A percentile compares a stretch with the other conserved stretches of the same genome.
Evolutionary conservation across 306 rosid species (phyloP).

Genomic region (Vachellia pachyceras): DNA sequence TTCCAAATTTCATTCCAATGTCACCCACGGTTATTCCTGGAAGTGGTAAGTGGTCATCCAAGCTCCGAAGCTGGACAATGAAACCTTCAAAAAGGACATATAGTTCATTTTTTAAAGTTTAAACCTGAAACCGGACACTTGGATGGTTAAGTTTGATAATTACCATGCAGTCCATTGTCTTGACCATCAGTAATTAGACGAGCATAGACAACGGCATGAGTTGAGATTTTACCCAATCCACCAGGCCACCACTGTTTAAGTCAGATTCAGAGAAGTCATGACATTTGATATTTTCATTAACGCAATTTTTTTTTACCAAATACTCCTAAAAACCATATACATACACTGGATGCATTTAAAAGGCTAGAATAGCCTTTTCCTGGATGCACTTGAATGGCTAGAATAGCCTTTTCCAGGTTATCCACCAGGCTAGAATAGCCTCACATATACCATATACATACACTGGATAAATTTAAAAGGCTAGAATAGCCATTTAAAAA

Average conservation of each 20-base stretch:
- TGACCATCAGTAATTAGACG: constrained; percentile 72
- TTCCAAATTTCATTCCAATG: constrained; percentile 94
- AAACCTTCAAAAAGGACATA: constrained; percentile 64
- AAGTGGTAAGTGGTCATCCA: constrained; percentile 94
- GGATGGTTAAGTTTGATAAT: constrained; percentile 29
- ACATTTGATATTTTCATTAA: constrained; percentile 21
- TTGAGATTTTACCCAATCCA: constrained; percentile 93
- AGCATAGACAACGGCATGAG: constrained; percentile 84
- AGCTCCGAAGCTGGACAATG: constrained; percentile 90
- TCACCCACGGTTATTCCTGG: constrained; percentile 94
- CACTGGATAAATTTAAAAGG: no score
- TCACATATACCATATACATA: no score
- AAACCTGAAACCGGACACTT: constrained; percentile 22
- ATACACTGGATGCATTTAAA: constrained; percentile 14
- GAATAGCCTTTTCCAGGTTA: no score
- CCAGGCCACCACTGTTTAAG: constrained; percentile 99
- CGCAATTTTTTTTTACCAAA: constrained; percentile 18
- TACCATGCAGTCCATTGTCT: constrained; percentile 95
- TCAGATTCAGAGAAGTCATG: constrained; percentile 38
- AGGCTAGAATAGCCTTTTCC: constrained; percentile 12
- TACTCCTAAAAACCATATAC: constrained; percentile 20
- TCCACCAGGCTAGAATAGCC: no score
- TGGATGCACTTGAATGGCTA: no score
- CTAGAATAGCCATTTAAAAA: no score
- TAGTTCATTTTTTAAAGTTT: constrained; percentile 25